phyloP scores from a whole-genome alignment of 768 basidiomycete species.

The Suillus bovinus region DNA sequence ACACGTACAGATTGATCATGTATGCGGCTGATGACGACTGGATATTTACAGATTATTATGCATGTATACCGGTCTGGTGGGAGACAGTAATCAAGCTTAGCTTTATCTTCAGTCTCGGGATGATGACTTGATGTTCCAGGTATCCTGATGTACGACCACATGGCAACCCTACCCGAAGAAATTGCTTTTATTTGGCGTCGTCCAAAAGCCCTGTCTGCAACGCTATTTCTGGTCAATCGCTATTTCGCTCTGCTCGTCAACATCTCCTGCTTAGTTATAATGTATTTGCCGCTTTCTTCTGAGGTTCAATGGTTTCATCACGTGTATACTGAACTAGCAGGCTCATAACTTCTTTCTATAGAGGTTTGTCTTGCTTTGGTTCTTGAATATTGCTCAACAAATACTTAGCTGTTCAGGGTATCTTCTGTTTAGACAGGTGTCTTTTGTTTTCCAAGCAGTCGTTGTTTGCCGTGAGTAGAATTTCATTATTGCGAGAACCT shows the following conservation, averaged over 20 bases:
- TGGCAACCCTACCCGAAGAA: background rate
- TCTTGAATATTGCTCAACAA: background rate
- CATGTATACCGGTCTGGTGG: background rate
- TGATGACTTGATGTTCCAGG: background rate
- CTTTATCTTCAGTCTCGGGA: background rate
- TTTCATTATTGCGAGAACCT: background rate
- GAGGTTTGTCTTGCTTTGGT: constrained; percentile 1
- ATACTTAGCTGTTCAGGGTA: background rate
- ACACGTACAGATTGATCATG: too few species aligned
- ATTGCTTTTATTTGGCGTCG: background rate
- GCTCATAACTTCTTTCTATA: background rate
- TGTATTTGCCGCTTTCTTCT: background rate
- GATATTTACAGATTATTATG: too few species aligned
- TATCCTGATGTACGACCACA: background rate
- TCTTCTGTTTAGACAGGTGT: background rate
- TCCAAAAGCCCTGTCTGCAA: background rate
- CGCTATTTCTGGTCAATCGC: background rate
- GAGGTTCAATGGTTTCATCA: background rate
- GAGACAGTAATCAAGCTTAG: background rate
- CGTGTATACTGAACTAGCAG: background rate
- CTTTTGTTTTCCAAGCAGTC: background rate
- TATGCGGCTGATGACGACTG: too few species aligned
- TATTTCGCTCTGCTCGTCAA: background rate
- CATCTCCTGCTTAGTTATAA: background rate
- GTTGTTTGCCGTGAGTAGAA: background rate